Percentiles rank a stretch among this genome's conserved stretches.
Evolutionary conservation across 306 rosid genomes (phyloP).

Genomic region (Citrullus mucosospermus): DNA sequence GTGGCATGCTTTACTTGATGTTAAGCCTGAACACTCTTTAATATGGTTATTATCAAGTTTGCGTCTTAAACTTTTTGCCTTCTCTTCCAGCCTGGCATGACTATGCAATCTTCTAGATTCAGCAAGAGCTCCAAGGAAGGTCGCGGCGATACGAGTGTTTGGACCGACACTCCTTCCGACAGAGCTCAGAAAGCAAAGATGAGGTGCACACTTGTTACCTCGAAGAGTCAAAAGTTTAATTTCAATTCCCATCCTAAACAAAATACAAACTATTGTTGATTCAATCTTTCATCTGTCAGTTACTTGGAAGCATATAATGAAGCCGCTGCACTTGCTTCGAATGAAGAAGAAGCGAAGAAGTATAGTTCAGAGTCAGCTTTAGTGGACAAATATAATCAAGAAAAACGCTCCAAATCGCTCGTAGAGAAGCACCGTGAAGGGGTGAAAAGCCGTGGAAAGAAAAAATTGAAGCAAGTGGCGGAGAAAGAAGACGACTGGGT

Average conservation of each 20-base stretch:
- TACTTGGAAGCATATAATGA: conserved; percentile 81
- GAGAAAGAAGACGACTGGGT: conserved; percentile 53
- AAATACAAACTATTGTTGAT: neutral
- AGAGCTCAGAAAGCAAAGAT: conserved; percentile 87
- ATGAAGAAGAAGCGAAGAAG: conserved; percentile 47
- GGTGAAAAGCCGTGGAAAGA: conserved; percentile 36
- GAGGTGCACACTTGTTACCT: conserved; percentile 33
- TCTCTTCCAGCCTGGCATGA: conserved; percentile 61
- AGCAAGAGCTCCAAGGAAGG: conserved; percentile 64
- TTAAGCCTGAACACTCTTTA: neutral
- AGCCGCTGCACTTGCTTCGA: conserved; percentile 71
- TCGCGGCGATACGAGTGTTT: conserved; percentile 76
- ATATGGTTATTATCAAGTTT: neutral
- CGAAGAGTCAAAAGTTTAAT: conserved; percentile 1
- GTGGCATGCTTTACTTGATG: neutral
- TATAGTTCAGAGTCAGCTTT: conserved; percentile 53
- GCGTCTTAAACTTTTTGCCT: neutral
- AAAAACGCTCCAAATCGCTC: conserved; percentile 66
- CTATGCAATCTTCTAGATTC: conserved; percentile 59
- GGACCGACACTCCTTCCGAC: conserved; percentile 89
- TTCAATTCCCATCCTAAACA: neutral
- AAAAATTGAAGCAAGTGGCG: conserved; percentile 37
- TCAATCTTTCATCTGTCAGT: conserved; percentile 25
- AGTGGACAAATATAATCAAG: conserved; percentile 78
- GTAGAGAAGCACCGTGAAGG: conserved; percentile 63